phyloP scores from a whole-genome alignment of 768 basidiomycete species.

The Tylopilus rubrobrunneus region DNA sequence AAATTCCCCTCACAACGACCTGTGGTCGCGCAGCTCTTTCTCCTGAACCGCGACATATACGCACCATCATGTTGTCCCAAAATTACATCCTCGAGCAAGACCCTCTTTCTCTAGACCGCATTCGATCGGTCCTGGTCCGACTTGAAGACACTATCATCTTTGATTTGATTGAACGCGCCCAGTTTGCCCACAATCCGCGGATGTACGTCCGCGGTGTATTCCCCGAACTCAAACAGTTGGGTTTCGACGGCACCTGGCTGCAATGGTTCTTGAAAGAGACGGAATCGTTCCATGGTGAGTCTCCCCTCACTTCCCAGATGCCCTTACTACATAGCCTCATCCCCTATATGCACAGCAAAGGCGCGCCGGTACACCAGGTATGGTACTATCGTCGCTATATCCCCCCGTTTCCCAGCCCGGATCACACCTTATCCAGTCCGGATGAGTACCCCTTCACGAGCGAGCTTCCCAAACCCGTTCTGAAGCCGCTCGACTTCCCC shows the following conservation, averaged over 20 bases:
- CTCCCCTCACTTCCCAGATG: not conserved
- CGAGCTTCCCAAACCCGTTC: conserved; percentile 77
- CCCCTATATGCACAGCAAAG: conserved; percentile 77
- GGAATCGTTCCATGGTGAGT: conserved; percentile 90
- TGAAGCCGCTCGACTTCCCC: conserved; percentile 71
- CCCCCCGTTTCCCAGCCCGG: not conserved
- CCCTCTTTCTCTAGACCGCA: conserved; percentile 83
- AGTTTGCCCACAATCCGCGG: conserved; percentile 89
- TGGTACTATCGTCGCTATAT: conserved; percentile 6
- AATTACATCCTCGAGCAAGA: conserved; percentile 71
- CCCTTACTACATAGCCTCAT: not conserved
- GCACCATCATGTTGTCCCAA: conserved; percentile 44
- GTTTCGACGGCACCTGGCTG: conserved; percentile 86
- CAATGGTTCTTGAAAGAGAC: conserved; percentile 98
- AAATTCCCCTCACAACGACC: not conserved
- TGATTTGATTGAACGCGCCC: conserved; percentile 92
- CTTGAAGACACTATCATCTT: conserved; percentile 99
- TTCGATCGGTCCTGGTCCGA: conserved; percentile 80
- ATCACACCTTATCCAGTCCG: conserved; percentile 52
- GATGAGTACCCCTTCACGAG: conserved; percentile 96
- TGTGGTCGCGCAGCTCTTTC: not conserved
- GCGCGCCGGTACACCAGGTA: conserved; percentile 93
- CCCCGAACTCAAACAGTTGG: conserved; percentile 66
- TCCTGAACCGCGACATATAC: conserved; percentile 10
- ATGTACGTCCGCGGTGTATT: conserved; percentile 84